Evolutionary conservation across 1,284 basidiomycete species (phyloP).

Genomic region (Coriolopsis trogii): DNA sequence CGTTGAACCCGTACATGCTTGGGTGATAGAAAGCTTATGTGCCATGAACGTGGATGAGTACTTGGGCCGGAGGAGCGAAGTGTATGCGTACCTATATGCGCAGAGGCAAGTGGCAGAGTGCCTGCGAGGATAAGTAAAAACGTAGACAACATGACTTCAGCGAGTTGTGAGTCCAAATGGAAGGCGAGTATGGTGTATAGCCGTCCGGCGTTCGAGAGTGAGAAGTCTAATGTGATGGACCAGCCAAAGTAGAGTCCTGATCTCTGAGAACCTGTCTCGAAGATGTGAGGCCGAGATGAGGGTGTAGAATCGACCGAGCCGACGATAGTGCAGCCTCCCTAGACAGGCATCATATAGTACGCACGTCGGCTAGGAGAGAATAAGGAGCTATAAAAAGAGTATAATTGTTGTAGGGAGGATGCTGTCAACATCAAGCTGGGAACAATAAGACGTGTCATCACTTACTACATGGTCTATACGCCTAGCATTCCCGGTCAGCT

Average conservation of each 20-base stretch:
- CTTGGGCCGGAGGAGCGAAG: not conserved
- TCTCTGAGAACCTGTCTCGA: slow-evolving; percentile 14
- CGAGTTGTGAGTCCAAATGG: slow-evolving; percentile 1
- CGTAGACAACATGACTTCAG: slow-evolving; percentile 7
- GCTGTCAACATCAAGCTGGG: not conserved
- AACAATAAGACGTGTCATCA: slow-evolving; percentile 8
- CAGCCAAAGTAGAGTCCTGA: slow-evolving; percentile 3
- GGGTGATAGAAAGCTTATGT: slow-evolving; percentile 32
- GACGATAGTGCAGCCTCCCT: not conserved
- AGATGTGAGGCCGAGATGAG: not conserved
- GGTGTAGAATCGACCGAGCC: slow-evolving; percentile 7
- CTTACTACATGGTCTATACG: not conserved
- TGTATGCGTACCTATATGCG: slow-evolving; percentile 19
- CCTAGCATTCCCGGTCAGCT: not conserved
- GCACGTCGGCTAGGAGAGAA: slow-evolving; percentile 11
- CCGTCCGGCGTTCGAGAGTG: not conserved
- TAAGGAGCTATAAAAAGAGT: slow-evolving; percentile 12
- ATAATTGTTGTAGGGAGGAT: slow-evolving; percentile 10
- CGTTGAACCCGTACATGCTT: slow-evolving; percentile 54
- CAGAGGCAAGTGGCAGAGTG: slow-evolving; percentile 13
- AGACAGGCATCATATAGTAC: slow-evolving; percentile 11
- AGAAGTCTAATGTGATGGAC: slow-evolving; percentile 3
- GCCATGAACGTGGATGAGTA: not conserved
- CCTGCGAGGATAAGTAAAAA: slow-evolving; percentile 8
- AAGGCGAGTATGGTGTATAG: not conserved